Conservation (phyloP, 139 green algal genomes). For the Deuterostichococcus epilithicus region DNA sequence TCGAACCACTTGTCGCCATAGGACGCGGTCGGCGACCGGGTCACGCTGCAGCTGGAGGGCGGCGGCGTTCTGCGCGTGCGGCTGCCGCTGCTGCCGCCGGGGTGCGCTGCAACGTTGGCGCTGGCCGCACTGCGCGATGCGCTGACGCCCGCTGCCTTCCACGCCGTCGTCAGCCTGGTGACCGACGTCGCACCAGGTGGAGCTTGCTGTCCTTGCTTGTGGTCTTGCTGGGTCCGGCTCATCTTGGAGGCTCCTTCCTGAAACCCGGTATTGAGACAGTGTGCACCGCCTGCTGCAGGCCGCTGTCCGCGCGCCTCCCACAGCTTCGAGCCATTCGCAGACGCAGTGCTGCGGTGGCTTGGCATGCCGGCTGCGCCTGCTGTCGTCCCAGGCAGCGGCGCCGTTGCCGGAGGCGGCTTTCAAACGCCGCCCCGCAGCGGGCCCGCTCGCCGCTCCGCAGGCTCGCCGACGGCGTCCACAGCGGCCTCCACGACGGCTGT, state of each 20-base stretch:
- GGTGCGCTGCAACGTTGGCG: conserved; percentile 26
- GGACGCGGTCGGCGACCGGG: conserved; percentile 28
- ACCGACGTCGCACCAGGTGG: neutral
- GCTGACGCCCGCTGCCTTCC: conserved; percentile 28
- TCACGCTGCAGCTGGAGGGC: conserved; percentile 28
- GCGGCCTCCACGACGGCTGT: neutral
- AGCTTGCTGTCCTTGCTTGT: too few species aligned
- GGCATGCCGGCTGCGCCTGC: too few species aligned
- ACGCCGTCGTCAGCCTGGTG: conserved; percentile 21
- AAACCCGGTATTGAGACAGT: too few species aligned
- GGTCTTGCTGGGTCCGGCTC: too few species aligned
- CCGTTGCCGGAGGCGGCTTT: neutral
- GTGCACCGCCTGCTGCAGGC: too few species aligned
- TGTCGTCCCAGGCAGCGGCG: too few species aligned
- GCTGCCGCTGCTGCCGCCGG: conserved; percentile 33
- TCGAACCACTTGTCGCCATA: too few species aligned
- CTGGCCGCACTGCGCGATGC: conserved; percentile 41
- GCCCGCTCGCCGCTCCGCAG: too few species aligned
- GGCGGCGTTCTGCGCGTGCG: conserved; percentile 28
- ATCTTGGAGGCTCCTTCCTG: too few species aligned
- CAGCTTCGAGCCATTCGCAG: neutral
- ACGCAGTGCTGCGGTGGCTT: neutral
- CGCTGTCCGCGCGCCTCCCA: too few species aligned
- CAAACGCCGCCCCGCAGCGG: neutral
- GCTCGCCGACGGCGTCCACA: neutral